Base-by-base conservation (phyloP, 108 stramenopile species). In the Cyclostephanos invisitatus region DNA sequence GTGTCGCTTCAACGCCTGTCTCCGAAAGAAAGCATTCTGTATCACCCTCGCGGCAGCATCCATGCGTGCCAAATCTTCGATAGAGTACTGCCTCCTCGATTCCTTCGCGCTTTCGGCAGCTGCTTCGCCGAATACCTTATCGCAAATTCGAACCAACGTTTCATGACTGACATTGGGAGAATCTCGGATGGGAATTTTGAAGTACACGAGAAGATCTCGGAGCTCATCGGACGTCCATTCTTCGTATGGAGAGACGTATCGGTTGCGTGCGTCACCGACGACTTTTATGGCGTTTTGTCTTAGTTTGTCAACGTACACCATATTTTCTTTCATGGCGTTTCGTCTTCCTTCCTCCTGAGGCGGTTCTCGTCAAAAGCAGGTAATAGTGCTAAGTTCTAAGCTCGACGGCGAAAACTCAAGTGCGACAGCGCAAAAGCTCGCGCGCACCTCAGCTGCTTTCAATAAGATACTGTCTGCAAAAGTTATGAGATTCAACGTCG, bases 121-220 rank as follows among this genome's bases (percentile, higher is more conserved):
- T 9, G 74, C 55, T 2, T 47, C 64, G 21, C 72, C 78, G 58
- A 85, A 85, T 10, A 83, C 74, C 17, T 68, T 63, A 15, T 85
- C 82, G 54, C 85, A 85, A 36, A 85, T 82, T 58, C 79, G 68
- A 29, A 83, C 82, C 15, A 85, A 37, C 49, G 65, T 83, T 56
- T 80, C 82, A 48, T 85, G 85, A 4, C 78, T 67, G 32, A 78
- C 75, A 57, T 80, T 65, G 64, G 70, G 64, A n/a, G 77, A 80
- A 21, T 82, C 85, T 37, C 82, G 66, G 29, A 85, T 62, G 54
- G 78, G 71, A n/a, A 85, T 68, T 38, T 69, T 67, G 79, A 77
- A 65, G 25, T 72, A 18, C n/a, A 80, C 82, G 20, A 85, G 70
- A 7, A 85, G 75, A 7, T 82, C 73, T 15, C 74, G 53, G 6